phyloP scores from a whole-genome alignment of 805 yeast species.

The Candida sakaeoensis region DNA sequence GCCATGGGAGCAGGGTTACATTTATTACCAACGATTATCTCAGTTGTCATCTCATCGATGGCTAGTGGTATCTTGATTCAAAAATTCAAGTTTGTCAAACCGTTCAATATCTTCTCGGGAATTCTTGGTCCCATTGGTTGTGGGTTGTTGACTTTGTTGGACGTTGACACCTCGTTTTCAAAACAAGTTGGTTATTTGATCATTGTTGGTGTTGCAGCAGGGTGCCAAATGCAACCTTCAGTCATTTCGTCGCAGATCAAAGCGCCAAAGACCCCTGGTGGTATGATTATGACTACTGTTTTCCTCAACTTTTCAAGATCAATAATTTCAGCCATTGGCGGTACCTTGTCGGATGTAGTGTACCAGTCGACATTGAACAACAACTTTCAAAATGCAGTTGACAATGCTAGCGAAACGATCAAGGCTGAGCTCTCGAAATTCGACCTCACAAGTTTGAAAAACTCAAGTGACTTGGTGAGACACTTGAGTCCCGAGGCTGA shows the following conservation, averaged over 20 bases:
- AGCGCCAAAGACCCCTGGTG: conserved; percentile 51
- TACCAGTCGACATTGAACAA: conserved; percentile 11
- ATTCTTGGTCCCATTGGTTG: conserved; percentile 37
- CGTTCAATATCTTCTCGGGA: conserved; percentile 28
- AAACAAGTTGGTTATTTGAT: conserved; percentile 44
- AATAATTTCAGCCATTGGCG: conserved; percentile 44
- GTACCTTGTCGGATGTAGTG: conserved; percentile 16
- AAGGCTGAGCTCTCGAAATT: conserved; percentile 6
- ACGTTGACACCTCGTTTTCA: conserved; percentile 31
- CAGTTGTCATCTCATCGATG: conserved; percentile 36
- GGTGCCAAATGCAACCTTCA: conserved; percentile 44
- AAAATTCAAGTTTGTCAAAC: conserved; percentile 39
- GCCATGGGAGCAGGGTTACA: conserved; percentile 46
- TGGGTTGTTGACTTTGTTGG: conserved; percentile 43
- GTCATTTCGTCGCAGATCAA: conserved; percentile 44
- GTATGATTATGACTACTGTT: conserved; percentile 46
- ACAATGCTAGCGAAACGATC: conserved; percentile 10
- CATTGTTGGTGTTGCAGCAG: conserved; percentile 45
- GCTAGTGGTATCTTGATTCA: conserved; percentile 36
- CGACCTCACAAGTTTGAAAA: conserved; percentile 12
- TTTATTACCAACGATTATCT: conserved; percentile 39
- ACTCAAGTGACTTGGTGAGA: conserved; percentile 6
- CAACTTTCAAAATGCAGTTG: conserved; percentile 7
- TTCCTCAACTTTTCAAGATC: conserved; percentile 42
- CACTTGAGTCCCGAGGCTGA: conserved; percentile 20